Base-by-base conservation (phyloP, 257 asterid genomes). In the Solanum sitiens region DNA sequence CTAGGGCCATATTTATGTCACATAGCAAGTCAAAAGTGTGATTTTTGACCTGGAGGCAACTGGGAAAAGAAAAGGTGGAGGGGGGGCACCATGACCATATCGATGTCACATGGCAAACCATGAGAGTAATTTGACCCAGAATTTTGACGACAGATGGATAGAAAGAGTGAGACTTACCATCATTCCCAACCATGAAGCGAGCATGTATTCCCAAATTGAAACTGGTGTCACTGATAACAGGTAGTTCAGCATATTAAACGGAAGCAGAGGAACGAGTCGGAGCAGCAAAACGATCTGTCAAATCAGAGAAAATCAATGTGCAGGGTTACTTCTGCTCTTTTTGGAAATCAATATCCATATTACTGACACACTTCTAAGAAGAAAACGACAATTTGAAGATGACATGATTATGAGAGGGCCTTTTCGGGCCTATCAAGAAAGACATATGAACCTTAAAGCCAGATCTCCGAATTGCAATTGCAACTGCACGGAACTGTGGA, bases 131-230 rank as follows among this genome's bases (percentile, higher is more conserved):
- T 25, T 25, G 84, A 25, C 65, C 65, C 30, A 42, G 63, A 77
- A 21, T 16, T 72, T 18, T 72, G 83, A 39, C 9, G 32, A 74
- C 3, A 77, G n/a, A 25, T 13, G 12, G 73, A 40, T 2, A 68
- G 50, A 70, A 27, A 30, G 83, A 63, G 86, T 59, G 15, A 65
- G 72, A 40, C 6, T n/a, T 92, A 97, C 99, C 99, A 97, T 94
- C 99, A 97, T 97, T 89, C 99, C 99, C 92, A 97, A 90, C 99
- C 99, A 97, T 72, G 99, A 94, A 83, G 99, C 99, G 71, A 97
- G 94, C 93, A 94, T 90, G 92, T 97, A 97, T 47, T 97, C 95
- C 88, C 92, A 91, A 65, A 96, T 56, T 37, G 99, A 92, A 80
- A 97, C 98, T 11, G 99, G 98, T 50, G 99, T 97, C 67, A 97